Evolutionary conservation across 1,139 yeast species (phyloP), one percentile per base, ranked within the genome.

Genomic region (Saccharomyces hybrid): DNA sequence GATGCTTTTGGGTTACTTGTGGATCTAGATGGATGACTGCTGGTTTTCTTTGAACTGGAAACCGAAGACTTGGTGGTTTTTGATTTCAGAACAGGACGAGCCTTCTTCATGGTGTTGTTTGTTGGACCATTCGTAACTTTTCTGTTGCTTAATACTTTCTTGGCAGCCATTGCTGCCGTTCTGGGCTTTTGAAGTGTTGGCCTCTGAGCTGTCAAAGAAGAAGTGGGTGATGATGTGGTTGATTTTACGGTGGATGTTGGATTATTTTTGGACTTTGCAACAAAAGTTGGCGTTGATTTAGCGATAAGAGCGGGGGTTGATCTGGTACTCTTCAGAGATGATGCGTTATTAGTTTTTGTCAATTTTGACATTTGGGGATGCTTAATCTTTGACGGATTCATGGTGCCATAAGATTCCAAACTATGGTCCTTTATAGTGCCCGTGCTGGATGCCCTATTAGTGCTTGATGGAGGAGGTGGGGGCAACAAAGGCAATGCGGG

Each of bases 251-350:
- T 55, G 26, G 59, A 32, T 8, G 52, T 46, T 51, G 53, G 19
- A 7, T 54, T 19, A 6, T 58, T 19, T 21, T 49, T 51, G 3
- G 51, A 6, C 49, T 51, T 51, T 3, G 48, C 34, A 8, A 52
- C 46, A 31, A 53, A 29, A 8, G 57, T 29, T 5, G 62, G 54
- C 3, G 59, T 29, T 14, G 63, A 57, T 31, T 52, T 56, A 8
- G 56, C 49, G 2, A 38, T 38, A 38, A 38, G 44, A 38, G 44
- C 19, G 7, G 44, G 24, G 6, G 44, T 38, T 38, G 44, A 38
- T 11, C n/a, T 38, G n/a, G 44, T 38, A 2, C 44, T 16, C 24
- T 38, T 38, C 12, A 38, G 24, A 16, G 16, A 38, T 3, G 24
- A 12, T 16, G 12, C 24, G 3, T 16, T 21, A 8, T 16, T 38